Base-by-base conservation (phyloP, 148 eudicot species). In the Camellia sinensis region DNA sequence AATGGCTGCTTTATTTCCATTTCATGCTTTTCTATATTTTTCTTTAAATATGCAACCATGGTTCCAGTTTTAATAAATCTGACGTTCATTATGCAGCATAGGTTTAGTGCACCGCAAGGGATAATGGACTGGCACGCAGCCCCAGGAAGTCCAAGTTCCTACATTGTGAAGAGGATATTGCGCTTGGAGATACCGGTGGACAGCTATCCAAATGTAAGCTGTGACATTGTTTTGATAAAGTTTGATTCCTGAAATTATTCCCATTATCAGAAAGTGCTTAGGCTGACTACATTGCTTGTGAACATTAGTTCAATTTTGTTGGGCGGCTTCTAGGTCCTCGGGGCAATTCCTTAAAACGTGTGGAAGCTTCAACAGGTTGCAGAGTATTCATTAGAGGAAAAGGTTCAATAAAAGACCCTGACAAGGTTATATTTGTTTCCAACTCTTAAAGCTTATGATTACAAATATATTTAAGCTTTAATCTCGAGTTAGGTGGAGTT, bases 101-200 rank as follows among this genome's bases (percentile, higher is more conserved):
- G 84, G 78, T 52, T 88, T 13, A 81, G 80, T 66, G 83, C 79
- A 63, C 87, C 52, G 7, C 52, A 84, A 74, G 87, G 87, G 45
- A 64, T 77, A 82, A 84, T 86, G 77, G 86, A 88, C 77, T 88
- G 88, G 90, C 85, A 82, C 76, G 75, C 76, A 15, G 78, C 84
- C 67, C 85, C 84, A n/a, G 87, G 86, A 82, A 86, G 84, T 81
- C 86, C 90, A 17, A 82, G 84, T 74, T 52, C 87, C 17, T 82
- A 56, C 40, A 61, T 82, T 2, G 84, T 79, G 70, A 88, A 88
- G 84, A 82, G 80, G 48, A 53, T 84, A 10, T 54, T 88, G 79
- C 87, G 90, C 76, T 84, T 88, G 81, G 90, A 88, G n/a, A 86
- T 88, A 71, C 88, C 90, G 11, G 90, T 88, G 5, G 88, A 84